Base-by-base conservation (phyloP, 495 filamentous ascomycete species). In the Polyplosphaeria fusca region DNA sequence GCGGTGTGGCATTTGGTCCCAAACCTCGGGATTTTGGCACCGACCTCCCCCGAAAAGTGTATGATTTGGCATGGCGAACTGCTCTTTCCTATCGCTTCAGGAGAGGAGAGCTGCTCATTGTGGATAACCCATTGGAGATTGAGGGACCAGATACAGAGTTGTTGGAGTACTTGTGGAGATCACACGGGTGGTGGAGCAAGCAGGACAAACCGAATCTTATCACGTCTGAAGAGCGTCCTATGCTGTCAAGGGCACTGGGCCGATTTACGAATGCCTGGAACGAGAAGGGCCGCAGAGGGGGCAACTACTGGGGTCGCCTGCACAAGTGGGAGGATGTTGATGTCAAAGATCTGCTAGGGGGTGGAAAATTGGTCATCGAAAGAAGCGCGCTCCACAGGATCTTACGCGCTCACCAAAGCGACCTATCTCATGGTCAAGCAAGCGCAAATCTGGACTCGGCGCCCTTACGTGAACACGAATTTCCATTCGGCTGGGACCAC, bases 51-150 rank as follows among this genome's bases (percentile, higher is more conserved):
- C 78, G 78, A 61, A 96, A 96, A 78, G 84, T 96, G 43, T 99
- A 99, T 73, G 91, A 96, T 69, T 73, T 94, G 65, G 94, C 94
- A 11, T 97, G 90, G 90, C 83, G 94, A 67, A 97, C 86, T 28
- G 94, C 94, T 1, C 78, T 99, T 51, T 91, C 86, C 61, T 95
- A 95, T 73, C 82, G 94, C 39, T 97, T 91, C 73, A 74, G 80
- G 52, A 84, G 86, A 53, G 91, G 89, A 16, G 87, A 96, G 75
- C 73, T 99, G 70, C 75, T 96, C 43, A 81, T 97, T 42, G 80
- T 93, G 60, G 84, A 90, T 56, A 84, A 86, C 60, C 75, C 78
- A 27, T 77, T 87, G 60, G 82, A 87, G 35, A 73, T 94, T 13
- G 72, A 75, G 27, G 24, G 30, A 43, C 47, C 46, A 4, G 25